Percentiles rank a stretch among this genome's conserved stretches.
phyloP scores from a whole-genome alignment of 257 asterid species.

The Nicotiana undulata region DNA sequence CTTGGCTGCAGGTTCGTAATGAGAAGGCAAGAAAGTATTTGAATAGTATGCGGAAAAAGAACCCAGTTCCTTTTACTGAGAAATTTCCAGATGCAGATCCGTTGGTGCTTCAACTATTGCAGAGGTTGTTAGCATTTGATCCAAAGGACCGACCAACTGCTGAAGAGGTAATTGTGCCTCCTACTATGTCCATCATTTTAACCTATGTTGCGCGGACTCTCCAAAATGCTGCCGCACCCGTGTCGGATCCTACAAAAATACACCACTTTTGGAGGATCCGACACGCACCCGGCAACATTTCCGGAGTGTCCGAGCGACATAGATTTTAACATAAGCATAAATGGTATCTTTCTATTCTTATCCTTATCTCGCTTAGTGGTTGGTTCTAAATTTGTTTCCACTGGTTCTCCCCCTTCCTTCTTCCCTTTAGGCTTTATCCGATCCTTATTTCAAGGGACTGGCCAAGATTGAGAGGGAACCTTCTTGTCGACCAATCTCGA shows the following conservation, averaged over 20 bases:
- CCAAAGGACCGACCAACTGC: slow-evolving; percentile 93
- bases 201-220: too few species aligned
- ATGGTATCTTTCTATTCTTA: not conserved
- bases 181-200: not conserved
- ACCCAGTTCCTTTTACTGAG: slow-evolving; percentile 46
- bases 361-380: not conserved
- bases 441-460: slow-evolving; percentile 88
- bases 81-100: slow-evolving; percentile 69
- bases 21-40: slow-evolving; percentile 95
- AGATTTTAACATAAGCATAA: not conserved
- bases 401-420: not conserved
- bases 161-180: slow-evolving; percentile 49
- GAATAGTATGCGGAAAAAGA: slow-evolving; percentile 64
- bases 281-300: too few species aligned
- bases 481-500: slow-evolving; percentile 71
- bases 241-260: too few species aligned
- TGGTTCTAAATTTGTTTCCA: not conserved
- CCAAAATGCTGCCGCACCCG: too few species aligned
- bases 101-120: slow-evolving; percentile 57
- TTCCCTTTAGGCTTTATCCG: slow-evolving; percentile 63
- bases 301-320: too few species aligned
- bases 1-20: slow-evolving; percentile 65
- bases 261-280: too few species aligned
- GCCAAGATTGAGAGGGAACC: slow-evolving; percentile 89
- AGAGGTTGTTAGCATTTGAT: slow-evolving; percentile 78